Conservation (phyloP, 768 basidiomycete species). For the Mrakia hoshinonis region DNA sequence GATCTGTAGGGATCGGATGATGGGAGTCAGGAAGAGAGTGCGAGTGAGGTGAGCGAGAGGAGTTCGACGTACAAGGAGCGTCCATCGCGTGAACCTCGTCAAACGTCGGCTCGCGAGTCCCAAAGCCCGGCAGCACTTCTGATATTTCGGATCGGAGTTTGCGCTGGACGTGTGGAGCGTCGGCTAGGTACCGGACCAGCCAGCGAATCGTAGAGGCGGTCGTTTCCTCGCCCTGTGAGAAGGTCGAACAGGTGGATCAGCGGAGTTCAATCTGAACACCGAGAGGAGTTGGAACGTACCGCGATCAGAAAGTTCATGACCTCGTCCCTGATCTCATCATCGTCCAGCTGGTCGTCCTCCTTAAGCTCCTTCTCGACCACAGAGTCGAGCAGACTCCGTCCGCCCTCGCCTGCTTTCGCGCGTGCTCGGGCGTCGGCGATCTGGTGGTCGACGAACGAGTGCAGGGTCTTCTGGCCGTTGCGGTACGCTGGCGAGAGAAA, state of each 20-base stretch:
- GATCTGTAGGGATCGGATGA: not conserved
- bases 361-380: conserved; percentile 5
- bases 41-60: not conserved
- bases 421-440: not conserved
- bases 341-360: not conserved
- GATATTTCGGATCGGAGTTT: not conserved
- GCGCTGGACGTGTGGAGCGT: conserved; percentile 1
- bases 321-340: conserved; percentile 14
- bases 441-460: not conserved
- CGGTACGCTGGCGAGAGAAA: conserved; percentile 11
- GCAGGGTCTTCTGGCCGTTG: not conserved
- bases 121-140: not conserved
- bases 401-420: not conserved
- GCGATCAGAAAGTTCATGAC: conserved; percentile 11
- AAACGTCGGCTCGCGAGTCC: not conserved
- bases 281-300: not conserved
- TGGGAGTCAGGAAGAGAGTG: not conserved
- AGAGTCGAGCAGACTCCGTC: not conserved
- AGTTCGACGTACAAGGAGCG: not conserved
- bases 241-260: too few species aligned
- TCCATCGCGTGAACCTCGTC: conserved; percentile 5
- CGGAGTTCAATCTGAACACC: not conserved
- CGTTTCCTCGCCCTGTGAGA: conserved; percentile 6
- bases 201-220: conserved; percentile 6
- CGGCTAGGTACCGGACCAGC: conserved; percentile 4